Evolutionary conservation across 1,139 yeast species (phyloP), one percentile per base, ranked within the genome.

Genomic region (Schizosaccharomyces versatilis): DNA sequence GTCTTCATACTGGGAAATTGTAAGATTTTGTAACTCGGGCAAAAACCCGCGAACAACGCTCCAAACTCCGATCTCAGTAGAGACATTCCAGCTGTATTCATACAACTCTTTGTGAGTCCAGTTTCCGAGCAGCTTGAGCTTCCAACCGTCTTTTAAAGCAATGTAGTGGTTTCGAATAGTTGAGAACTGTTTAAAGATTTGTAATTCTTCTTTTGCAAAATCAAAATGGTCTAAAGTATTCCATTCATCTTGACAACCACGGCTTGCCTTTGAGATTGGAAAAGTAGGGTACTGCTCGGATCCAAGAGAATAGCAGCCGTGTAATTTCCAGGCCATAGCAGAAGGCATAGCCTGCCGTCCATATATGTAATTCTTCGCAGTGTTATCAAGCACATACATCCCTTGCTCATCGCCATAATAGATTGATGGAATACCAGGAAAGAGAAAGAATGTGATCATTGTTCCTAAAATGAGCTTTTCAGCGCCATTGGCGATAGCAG

Each of bases 321-420:
- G 58, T 12, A 55, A 36, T 10, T 53, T 44, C 58, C 58, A 56
- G 0, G 58, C 58, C 54, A 53, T 53, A 1, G 55, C 53, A 32
- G 54, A 47, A 2, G 52, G 51, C 57, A 56, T 56, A 42, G 58
- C 51, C 40, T 56, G 57, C 24, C 58, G 58, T 39, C 57, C 57
- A 39, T 52, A 56, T 10, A 56, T 54, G 32, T 56, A 56, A 36
- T 56, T 56, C 49, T 53, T 42, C 9, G 57, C 58, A 10, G 55
- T 55, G 14, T 52, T 53, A 38, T 56, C 58, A 15, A 56, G 49
- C 51, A 55, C 53, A 47, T 54, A 56, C 39, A 56, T 40, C 6
- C 52, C 58, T 42, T 56, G 58, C 38, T 56, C 58, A n/a, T 56
- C 58, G n/a, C 58, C 58, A 38, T 55, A 56, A 32, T 55, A 54